Conservation (phyloP, 176 grass and related monocot species). For the Miscanthus lutarioriparius region DNA sequence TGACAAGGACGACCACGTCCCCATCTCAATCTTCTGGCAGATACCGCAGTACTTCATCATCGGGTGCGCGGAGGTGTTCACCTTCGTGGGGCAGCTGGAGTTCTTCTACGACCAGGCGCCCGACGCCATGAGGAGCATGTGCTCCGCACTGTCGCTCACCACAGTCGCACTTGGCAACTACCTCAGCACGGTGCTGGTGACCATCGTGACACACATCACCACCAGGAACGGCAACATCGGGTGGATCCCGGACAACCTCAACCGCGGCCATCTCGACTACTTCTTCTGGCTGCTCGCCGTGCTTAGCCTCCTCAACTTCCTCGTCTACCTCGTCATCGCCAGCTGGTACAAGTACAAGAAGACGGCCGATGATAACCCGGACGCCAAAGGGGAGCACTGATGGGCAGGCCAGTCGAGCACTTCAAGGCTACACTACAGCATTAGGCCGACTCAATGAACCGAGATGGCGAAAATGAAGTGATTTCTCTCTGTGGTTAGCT, state of each 20-base stretch:
- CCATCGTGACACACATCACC: conserved; percentile 52
- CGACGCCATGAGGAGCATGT: conserved; percentile 81
- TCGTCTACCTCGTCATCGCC: conserved; percentile 61
- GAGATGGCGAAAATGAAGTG: background rate
- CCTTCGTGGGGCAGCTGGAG: conserved; percentile 77
- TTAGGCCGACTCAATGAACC: background rate
- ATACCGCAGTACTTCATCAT: conserved; percentile 84
- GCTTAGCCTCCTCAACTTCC: conserved; percentile 70
- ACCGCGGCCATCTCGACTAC: conserved; percentile 79
- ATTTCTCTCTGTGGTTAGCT: background rate
- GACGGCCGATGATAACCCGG: conserved; percentile 47
- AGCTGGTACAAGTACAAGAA: conserved; percentile 87
- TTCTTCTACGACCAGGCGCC: conserved; percentile 98
- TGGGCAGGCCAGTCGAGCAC: background rate
- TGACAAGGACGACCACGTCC: conserved; percentile 32
- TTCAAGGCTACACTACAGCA: background rate
- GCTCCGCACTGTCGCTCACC: conserved; percentile 76
- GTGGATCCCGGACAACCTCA: conserved; percentile 88
- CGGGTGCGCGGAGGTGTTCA: conserved; percentile 76
- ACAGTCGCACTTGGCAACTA: conserved; percentile 68
- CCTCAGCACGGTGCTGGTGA: conserved; percentile 78
- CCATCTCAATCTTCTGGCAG: conserved; percentile 89
- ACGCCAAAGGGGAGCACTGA: conserved; percentile 15
- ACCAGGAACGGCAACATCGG: conserved; percentile 56
- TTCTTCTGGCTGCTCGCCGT: conserved; percentile 78